These are phyloP conservation scores for Vigna radiata DNA, from an alignment of 306 rosid species.

Conservation along the genomic window DNA sequence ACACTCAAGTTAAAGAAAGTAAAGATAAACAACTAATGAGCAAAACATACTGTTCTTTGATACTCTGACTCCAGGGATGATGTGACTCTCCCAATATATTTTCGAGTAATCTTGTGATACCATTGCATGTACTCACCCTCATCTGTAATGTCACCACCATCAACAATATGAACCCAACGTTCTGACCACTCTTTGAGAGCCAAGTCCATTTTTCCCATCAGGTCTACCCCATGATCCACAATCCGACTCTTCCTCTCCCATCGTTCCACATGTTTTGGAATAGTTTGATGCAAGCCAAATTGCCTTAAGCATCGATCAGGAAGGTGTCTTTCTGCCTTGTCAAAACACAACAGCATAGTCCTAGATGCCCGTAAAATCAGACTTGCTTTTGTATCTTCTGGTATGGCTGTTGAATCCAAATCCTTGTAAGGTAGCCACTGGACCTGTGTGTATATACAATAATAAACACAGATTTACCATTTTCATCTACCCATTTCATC, in stretches of 20 bases:
- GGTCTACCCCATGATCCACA: slow-evolving; percentile 66
- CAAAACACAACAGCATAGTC: slow-evolving; percentile 82
- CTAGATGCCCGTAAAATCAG: slow-evolving; percentile 63
- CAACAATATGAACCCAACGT: slow-evolving; percentile 51
- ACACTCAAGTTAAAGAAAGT: slow-evolving; percentile 28
- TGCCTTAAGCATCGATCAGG: slow-evolving; percentile 83
- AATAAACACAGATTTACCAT: slow-evolving; percentile 33
- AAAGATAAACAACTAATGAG: neutral
- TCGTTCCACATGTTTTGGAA: slow-evolving; percentile 63
- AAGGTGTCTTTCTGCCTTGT: slow-evolving; percentile 79
- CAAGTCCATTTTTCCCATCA: slow-evolving; percentile 60
- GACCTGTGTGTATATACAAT: slow-evolving; percentile 56
- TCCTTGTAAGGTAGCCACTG: slow-evolving; percentile 85
- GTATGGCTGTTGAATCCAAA: slow-evolving; percentile 59
- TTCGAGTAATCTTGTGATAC: slow-evolving; percentile 72
- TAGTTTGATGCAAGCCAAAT: slow-evolving; percentile 76
- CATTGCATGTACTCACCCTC: slow-evolving; percentile 67
- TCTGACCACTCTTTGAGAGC: slow-evolving; percentile 73
- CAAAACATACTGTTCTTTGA: slow-evolving; percentile 67
- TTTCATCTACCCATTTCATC: slow-evolving; percentile 10
- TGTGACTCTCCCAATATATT: slow-evolving; percentile 68
- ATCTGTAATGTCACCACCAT: slow-evolving; percentile 48
- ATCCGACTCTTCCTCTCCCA: slow-evolving; percentile 83
- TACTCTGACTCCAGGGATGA: slow-evolving; percentile 81
- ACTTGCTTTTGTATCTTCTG: slow-evolving; percentile 61